Evolutionary conservation across 2,329 filamentous ascomycete species (phyloP), one percentile per base, ranked within the genome.

Genomic region (Hymenoscyphus fraxineus): DNA sequence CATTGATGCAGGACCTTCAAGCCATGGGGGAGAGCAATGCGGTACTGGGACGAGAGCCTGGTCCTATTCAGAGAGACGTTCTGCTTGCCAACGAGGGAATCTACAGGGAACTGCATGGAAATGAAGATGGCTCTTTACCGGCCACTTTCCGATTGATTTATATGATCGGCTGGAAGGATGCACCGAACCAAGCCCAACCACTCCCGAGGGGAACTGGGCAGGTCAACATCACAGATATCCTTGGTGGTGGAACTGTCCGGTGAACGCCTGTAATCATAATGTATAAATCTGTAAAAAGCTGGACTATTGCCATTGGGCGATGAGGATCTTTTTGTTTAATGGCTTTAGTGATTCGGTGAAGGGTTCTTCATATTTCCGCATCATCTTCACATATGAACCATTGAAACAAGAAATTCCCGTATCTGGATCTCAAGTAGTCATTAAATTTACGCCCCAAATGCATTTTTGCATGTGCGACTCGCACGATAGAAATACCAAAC

Each of bases 91-190:
- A 87, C 32, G 91, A 98, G 69, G 91, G 87, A 51, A 97, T 99
- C 64, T 99, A 99, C 76, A 84, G 87, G 58, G 88, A 90, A 74
- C 79, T 99, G 64, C 93, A 99, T 77, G 93, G 91, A 19, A 93
- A 96, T 72, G 84, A 88, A 55, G 89, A 91, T 72, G 90, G 85
- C 22, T 85, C 80, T 1, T 82, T 95, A 67, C 95, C 95, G 0
- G 95, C 95, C 0, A 99, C 95, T 0, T 99, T 97, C 75, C 85
- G 95, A 70, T 84, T 97, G 71, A 97, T 99, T 67, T 97, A 95
- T 77, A 97, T 98, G 93, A 99, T 99, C 77, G 95, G 95, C 0
- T 99, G 95, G 95, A 96, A 94, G 75, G 91, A 93, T 70, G 89
- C 91, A 1, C 83, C 85, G 38, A 85, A 88, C 61, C 93, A 98